These are phyloP conservation scores for Penicillium robsamsonii DNA, from an alignment of 495 filamentous ascomycete genomes.

Conservation along the genomic window DNA sequence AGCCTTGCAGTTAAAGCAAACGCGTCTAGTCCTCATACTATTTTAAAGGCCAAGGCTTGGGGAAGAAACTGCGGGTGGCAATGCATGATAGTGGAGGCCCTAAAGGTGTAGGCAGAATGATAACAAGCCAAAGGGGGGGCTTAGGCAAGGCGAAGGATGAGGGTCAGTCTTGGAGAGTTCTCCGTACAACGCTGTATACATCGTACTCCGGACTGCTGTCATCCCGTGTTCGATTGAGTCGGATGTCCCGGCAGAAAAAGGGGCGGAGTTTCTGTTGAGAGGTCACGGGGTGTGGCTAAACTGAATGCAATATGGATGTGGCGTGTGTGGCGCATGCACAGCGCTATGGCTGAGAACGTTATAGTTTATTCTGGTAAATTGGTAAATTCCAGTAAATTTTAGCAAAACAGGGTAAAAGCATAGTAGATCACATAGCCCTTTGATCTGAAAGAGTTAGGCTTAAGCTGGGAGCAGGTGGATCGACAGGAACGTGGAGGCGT, in stretches of 20 bases:
- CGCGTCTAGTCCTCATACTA: background rate
- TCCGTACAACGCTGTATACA: background rate
- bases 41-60: background rate
- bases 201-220: background rate
- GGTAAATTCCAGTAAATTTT: background rate
- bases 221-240: background rate
- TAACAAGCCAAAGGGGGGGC: conserved; percentile 2
- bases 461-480: conserved; percentile 2
- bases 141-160: background rate
- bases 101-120: background rate
- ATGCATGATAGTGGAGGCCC: conserved; percentile 8
- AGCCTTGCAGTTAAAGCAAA: conserved; percentile 1
- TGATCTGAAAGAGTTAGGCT: background rate
- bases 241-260: background rate
- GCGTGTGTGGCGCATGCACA: conserved; percentile 2
- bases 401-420: background rate
- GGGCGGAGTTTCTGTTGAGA: conserved; percentile 6
- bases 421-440: conserved; percentile 1
- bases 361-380: background rate
- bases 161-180: background rate
- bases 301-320: background rate
- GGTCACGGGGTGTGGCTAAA: conserved; percentile 8
- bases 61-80: background rate
- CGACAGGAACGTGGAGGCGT: background rate
- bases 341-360: background rate